Base-by-base conservation (phyloP, 108 stramenopile species). In the Asterionellopsis glacialis region DNA sequence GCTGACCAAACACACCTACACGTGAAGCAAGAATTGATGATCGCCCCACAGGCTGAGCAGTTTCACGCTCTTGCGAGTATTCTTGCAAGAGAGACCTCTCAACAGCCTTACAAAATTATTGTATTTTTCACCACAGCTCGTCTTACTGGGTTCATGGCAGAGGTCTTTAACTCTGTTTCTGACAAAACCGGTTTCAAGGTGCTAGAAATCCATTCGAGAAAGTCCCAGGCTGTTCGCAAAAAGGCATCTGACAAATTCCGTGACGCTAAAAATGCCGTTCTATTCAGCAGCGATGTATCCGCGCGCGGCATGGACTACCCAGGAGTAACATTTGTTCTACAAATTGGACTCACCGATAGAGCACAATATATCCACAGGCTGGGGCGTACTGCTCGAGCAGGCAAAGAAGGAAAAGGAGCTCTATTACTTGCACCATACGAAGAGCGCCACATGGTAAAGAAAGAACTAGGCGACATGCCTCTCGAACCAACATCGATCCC, bases 101-200 rank as follows among this genome's bases (percentile, higher is more conserved):
- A 26, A 45, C 24, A 12, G 33, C 25, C 24, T 14, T 93, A 90
- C 80, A 67, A 87, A 62, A 67, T 81, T 33, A 81, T 84, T 25
- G 90, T 88, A n/a, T 96, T 96, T 74, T 95, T 95, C 74, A 80
- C 90, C 18, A 93, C 95, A 0, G 93, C 95, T 9, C 83, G 91
- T 33, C 53, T 91, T 27, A 79, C 83, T 15, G 85, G 83, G 49
- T 81, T 92, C 74, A 72, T 81, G 74, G 74, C 87, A n/a, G 82
- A 90, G 56, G 43, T 90, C n/a, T 92, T 90, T 80, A 74, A 73
- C 64, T 45, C 49, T 0, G 60, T 70, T 51, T 72, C 67, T 63
- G 45, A 22, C 45, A 26, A 56, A 49, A 81, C 71, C 9, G 65
- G 67, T 5, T 65, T 59, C 57, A 50, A 51, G 26, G 81, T 93